These are phyloP conservation scores for Chytriomyces hyalinus DNA, from an alignment of 192 early-diverging fungal species.

Conservation along the genomic window DNA sequence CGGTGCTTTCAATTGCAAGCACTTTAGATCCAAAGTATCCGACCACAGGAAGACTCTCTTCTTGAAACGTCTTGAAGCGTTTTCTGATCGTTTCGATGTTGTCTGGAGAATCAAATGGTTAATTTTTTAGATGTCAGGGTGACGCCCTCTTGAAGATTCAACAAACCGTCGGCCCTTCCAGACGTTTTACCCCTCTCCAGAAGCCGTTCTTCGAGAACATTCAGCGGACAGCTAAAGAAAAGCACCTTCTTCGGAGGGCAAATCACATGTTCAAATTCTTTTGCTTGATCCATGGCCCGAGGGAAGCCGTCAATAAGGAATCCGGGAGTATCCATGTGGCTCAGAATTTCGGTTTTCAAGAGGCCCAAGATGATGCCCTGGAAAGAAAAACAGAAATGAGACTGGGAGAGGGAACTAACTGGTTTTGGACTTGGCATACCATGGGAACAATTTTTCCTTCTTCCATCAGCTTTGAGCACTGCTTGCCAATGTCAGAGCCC, in stretches of 20 bases:
- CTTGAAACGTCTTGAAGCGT: conserved; percentile 83
- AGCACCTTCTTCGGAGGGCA: conserved; percentile 39
- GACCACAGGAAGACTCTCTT: conserved; percentile 87
- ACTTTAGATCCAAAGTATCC: conserved; percentile 62
- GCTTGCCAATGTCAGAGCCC: conserved; percentile 73
- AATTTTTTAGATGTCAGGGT: neutral
- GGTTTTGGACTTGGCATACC: conserved; percentile 21
- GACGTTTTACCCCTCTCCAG: conserved; percentile 58
- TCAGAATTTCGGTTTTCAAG: conserved; percentile 37
- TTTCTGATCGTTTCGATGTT: conserved; percentile 94
- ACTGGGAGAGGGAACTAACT: neutral
- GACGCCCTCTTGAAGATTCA: neutral
- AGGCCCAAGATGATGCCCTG: conserved; percentile 45
- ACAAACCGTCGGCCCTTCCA: conserved; percentile 61
- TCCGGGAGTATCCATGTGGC: conserved; percentile 38
- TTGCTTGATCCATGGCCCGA: conserved; percentile 53
- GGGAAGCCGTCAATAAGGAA: conserved; percentile 61
- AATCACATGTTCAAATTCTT: conserved; percentile 55
- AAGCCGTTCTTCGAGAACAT: conserved; percentile 53
- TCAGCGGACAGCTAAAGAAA: conserved; percentile 55
- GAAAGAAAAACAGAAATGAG: neutral
- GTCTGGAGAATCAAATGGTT: conserved; percentile 51
- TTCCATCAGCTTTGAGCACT: conserved; percentile 81
- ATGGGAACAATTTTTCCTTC: conserved; percentile 90
- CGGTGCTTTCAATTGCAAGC: conserved; percentile 27